Evolutionary conservation across 192 early-diverging fungal species (phyloP).

Genomic region (Backusella luteola): DNA sequence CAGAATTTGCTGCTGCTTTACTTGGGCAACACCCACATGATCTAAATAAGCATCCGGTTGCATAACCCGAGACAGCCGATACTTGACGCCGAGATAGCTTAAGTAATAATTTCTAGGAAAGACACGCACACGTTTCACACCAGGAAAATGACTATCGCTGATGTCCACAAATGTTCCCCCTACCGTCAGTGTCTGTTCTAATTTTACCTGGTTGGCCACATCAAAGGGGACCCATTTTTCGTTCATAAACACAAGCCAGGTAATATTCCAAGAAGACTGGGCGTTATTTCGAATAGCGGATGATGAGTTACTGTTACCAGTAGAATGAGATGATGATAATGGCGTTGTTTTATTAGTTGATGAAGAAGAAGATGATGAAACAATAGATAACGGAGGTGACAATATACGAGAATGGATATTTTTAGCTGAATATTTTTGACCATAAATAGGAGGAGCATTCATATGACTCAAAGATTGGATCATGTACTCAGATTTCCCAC

Average conservation of each 20-base stretch:
- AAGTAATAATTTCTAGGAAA: constrained; percentile 35
- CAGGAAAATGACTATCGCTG: constrained; percentile 31
- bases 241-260: constrained; percentile 34
- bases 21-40: constrained; percentile 21
- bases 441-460: neutral
- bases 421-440: neutral
- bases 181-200: constrained; percentile 33
- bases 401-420: neutral
- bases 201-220: constrained; percentile 26
- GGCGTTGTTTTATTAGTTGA: neutral
- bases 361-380: neutral
- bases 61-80: constrained; percentile 34
- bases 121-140: constrained; percentile 33
- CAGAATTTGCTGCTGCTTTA: neutral
- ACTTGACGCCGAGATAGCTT: constrained; percentile 39
- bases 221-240: constrained; percentile 37
- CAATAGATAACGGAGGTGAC: neutral
- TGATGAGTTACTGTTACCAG: neutral
- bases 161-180: constrained; percentile 39
- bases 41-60: constrained; percentile 38
- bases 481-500: neutral
- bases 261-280: constrained; percentile 17
- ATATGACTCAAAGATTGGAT: neutral
- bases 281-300: neutral
- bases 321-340: neutral